phyloP scores from a whole-genome alignment of 768 basidiomycete genomes.

The Psilocybe cyanescens region DNA sequence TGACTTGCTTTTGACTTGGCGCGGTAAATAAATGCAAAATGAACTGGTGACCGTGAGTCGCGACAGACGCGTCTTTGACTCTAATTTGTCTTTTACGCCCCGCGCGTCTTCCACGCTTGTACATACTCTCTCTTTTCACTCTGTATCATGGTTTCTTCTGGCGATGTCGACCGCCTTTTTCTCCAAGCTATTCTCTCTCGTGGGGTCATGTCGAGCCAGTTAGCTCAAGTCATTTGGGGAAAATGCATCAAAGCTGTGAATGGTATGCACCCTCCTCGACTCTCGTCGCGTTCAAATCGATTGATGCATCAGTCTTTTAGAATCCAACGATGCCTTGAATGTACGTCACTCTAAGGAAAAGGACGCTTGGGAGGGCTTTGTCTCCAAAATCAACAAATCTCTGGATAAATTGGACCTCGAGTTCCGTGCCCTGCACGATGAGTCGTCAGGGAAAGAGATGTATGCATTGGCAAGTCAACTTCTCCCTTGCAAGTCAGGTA shows the following conservation, averaged over 20 bases:
- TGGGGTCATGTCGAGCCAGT: constrained; percentile 62
- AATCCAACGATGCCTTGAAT: constrained; percentile 53
- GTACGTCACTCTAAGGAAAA: constrained; percentile 43
- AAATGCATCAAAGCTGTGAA: constrained; percentile 71
- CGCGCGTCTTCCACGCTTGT: background rate
- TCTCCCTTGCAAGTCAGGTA: too few species aligned
- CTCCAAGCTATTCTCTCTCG: constrained; percentile 80
- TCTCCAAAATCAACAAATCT: constrained; percentile 60
- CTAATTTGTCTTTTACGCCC: constrained; percentile 3
- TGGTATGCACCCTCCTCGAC: constrained; percentile 41
- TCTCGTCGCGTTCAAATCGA: constrained; percentile 11
- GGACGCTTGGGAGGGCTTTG: constrained; percentile 62
- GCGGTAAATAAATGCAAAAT: too few species aligned
- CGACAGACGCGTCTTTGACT: constrained; percentile 9
- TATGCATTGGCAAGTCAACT: constrained; percentile 64
- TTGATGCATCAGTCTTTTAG: constrained; percentile 34
- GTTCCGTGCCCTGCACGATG: constrained; percentile 65
- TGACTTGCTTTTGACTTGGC: background rate
- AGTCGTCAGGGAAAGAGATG: constrained; percentile 63
- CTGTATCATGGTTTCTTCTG: constrained; percentile 34
- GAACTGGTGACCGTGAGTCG: too few species aligned
- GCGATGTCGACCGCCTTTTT: constrained; percentile 77
- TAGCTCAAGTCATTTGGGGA: constrained; percentile 68
- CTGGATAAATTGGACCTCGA: constrained; percentile 77
- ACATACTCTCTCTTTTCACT: background rate